Conservation (phyloP, 306 rosid genomes). For the Sindora glabra region DNA sequence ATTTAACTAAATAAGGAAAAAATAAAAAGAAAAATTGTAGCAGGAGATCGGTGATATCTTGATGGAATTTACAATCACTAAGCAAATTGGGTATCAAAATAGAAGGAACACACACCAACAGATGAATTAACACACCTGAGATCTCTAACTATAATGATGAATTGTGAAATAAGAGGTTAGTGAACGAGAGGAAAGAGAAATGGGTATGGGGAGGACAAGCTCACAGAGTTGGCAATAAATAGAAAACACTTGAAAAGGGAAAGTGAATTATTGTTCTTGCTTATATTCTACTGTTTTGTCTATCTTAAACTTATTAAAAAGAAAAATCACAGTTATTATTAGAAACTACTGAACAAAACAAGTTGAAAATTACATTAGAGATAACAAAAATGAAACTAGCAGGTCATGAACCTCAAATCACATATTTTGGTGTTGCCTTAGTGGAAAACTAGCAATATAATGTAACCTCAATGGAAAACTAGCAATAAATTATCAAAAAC, state of each 20-base stretch:
- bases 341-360: too few relatives aligned
- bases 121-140: conserved; percentile 49
- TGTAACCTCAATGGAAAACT: too few relatives aligned
- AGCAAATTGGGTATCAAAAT: not conserved
- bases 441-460: too few relatives aligned
- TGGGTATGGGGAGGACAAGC: conserved; percentile 51
- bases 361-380: too few relatives aligned
- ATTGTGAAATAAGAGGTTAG: conserved; percentile 6
- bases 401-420: too few relatives aligned
- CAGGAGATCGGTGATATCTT: conserved; percentile 33
- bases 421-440: too few relatives aligned
- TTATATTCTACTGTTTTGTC: too few relatives aligned
- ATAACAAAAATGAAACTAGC: too few relatives aligned
- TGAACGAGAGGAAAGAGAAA: conserved; percentile 27
- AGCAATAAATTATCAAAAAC: too few relatives aligned
- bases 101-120: conserved; percentile 7
- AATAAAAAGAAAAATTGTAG: not conserved
- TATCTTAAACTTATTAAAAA: too few relatives aligned
- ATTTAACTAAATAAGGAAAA: not conserved
- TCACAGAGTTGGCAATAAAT: conserved; percentile 80
- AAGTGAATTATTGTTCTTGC: conserved; percentile 85
- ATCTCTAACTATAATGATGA: conserved; percentile 34
- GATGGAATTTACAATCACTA: conserved; percentile 9
- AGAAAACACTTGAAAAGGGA: conserved; percentile 37
- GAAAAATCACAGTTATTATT: too few relatives aligned